phyloP scores from a whole-genome alignment of 2,329 filamentous ascomycete genomes.

The Eurotiales sp. region DNA sequence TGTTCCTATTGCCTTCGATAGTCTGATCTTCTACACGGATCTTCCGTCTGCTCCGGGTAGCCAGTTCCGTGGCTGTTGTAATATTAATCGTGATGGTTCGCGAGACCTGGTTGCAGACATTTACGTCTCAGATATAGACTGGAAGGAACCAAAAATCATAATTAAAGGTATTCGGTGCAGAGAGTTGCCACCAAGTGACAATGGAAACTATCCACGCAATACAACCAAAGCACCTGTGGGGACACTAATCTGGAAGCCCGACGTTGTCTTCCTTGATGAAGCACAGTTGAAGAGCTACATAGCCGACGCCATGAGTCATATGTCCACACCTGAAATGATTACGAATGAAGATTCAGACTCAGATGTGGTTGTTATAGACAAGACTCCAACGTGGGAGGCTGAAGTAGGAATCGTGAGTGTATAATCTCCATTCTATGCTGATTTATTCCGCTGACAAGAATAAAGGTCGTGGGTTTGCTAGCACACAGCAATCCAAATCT shows the following conservation, averaged over 20 bases:
- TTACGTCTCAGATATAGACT: constrained; percentile 4
- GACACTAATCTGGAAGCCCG: background rate
- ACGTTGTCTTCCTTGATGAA: background rate
- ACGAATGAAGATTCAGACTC: too few species aligned
- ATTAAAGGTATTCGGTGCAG: constrained; percentile 7
- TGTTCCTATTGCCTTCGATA: constrained; percentile 21
- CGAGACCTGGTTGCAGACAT: constrained; percentile 1
- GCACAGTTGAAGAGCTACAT: background rate
- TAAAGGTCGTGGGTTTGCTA: background rate
- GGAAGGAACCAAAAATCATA: background rate
- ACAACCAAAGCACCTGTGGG: background rate
- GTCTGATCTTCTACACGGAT: background rate
- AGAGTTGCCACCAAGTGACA: background rate
- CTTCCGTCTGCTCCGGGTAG: background rate
- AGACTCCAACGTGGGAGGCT: background rate
- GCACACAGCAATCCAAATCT: background rate
- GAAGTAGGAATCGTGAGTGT: background rate
- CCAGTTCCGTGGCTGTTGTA: background rate
- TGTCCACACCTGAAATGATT: too few species aligned
- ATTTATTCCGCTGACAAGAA: background rate
- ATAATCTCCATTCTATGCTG: background rate
- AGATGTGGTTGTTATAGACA: background rate
- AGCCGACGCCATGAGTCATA: background rate
- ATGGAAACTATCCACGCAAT: background rate
- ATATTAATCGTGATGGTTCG: background rate